Evolutionary conservation across 1,284 basidiomycete genomes (phyloP).

Genomic region (Ganoderma meredithae): DNA sequence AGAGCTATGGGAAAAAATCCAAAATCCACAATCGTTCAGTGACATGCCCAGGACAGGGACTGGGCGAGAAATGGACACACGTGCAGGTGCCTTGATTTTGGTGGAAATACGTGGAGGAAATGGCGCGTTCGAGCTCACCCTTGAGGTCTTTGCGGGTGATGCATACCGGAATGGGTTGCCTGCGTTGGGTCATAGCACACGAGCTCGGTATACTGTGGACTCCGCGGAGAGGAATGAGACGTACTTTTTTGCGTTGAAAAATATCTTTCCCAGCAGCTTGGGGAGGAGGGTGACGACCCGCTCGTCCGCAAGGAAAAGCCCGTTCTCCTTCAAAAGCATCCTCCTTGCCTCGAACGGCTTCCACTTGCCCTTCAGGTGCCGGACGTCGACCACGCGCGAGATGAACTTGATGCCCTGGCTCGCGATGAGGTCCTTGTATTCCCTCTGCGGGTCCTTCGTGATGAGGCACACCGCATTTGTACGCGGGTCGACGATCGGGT

Average conservation of each 20-base stretch:
- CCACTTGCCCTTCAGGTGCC: conserved; percentile 92
- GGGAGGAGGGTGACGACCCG: conserved; percentile 90
- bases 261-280: conserved; percentile 87
- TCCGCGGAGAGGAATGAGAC: conserved; percentile 31
- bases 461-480: conserved; percentile 87
- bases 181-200: conserved; percentile 40
- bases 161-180: conserved; percentile 93
- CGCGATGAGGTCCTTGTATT: conserved; percentile 94
- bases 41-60: conserved; percentile 1
- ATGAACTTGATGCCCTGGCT: conserved; percentile 86
- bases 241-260: conserved; percentile 95
- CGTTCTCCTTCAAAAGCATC: conserved; percentile 87
- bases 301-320: conserved; percentile 93
- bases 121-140: conserved; percentile 88
- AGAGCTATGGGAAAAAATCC: conserved; percentile 64
- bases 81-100: conserved; percentile 92
- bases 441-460: conserved; percentile 94
- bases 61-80: conserved; percentile 54
- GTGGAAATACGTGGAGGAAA: conserved; percentile 93
- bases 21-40: neutral
- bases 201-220: neutral
- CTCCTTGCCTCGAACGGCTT: conserved; percentile 92
- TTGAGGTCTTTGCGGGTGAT: conserved; percentile 89
- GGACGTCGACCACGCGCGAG: conserved; percentile 90
- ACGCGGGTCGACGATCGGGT: conserved; percentile 86